These are phyloP conservation scores for Coniosporium apollinis DNA, from an alignment of 495 filamentous ascomycete species.

Conservation along the genomic window DNA sequence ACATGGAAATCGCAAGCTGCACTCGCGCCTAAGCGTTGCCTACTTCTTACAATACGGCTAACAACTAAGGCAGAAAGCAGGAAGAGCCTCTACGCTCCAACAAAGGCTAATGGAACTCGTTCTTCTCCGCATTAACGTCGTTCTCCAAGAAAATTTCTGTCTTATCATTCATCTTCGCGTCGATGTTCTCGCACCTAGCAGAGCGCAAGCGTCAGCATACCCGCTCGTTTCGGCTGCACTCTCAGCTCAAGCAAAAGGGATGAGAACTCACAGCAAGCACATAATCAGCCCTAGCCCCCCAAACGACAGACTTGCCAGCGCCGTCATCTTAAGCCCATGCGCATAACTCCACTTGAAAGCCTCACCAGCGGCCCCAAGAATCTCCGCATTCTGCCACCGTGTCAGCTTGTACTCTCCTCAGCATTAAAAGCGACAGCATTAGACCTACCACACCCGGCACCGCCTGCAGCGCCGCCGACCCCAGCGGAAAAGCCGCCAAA, in stretches of 20 bases:
- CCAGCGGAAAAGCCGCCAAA: conserved; percentile 19
- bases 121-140: conserved; percentile 21
- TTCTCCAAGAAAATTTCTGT: conserved; percentile 23
- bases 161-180: conserved; percentile 20
- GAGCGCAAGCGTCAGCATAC: too few relatives aligned
- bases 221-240: too few relatives aligned
- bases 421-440: too few relatives aligned
- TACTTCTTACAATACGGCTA: too few relatives aligned
- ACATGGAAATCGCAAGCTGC: too few relatives aligned
- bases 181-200: conserved; percentile 21
- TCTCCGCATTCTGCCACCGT: conserved; percentile 12
- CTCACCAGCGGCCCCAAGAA: conserved; percentile 15
- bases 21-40: too few relatives aligned
- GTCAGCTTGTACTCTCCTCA: too few relatives aligned
- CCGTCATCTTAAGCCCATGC: conserved; percentile 17
- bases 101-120: conserved; percentile 19
- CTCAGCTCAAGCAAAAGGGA: too few relatives aligned
- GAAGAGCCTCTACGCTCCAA: too few relatives aligned
- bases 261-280: conserved; percentile 14
- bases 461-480: conserved; percentile 12
- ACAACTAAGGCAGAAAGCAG: too few relatives aligned
- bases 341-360: conserved; percentile 21
- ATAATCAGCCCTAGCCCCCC: conserved; percentile 16
- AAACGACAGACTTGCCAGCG: conserved; percentile 16
- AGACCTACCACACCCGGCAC: conserved; percentile 21